Base-by-base conservation (phyloP, 352 stramenopile genomes). In the Phytophthora podocarpi region DNA sequence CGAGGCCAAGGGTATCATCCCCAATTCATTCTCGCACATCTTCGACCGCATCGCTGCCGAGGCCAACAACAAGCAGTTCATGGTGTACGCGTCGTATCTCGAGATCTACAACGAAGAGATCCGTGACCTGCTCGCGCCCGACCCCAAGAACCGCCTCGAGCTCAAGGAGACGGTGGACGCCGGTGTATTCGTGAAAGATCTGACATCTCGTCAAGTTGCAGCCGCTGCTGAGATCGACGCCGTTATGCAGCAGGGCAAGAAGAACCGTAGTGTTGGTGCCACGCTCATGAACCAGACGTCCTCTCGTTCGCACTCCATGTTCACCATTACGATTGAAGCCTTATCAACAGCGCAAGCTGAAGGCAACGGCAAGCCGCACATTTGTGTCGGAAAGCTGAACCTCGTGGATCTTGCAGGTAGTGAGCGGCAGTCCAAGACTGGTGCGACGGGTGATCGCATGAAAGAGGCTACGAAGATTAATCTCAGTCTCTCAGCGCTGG, bases 91-190 rank as follows among this genome's bases (percentile, higher is more conserved):
- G 7, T 98, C 86, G 13, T 99, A 98, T 62, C 80, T 98, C 28
- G 96, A 99, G 69, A 98, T 99, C 58, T 99, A 99, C 80, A 98
- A 98, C 68, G 97, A 99, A 81, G 93, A 99, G 60, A 98, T 99
- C 64, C 79, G 93, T 18, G 96, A 99, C 63, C 72, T 99, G 30
- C 69, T 99, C 26, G 89, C 83, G 16, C 93, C 89, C 52, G 85
- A 97, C 52, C 80, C 81, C 0, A 81, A 74, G 21, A 65, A 72
- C 23, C 82, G 81, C 15, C 72, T 96, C 9, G 89, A 97, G 51
- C 74, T 98, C 18, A 97, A 97, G 50, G 91, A 98, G 67, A 97
- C 90, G 42, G 82, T 78, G 7, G 88, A 97, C 63, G 84, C 87
- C 46, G 96, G 97, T 23, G 87, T 98, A n/a, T 97, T 93, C 65